These are phyloP conservation scores for Cryptococcus deneoformans DNA, from an alignment of 1,284 basidiomycete genomes.

Conservation along the genomic window DNA sequence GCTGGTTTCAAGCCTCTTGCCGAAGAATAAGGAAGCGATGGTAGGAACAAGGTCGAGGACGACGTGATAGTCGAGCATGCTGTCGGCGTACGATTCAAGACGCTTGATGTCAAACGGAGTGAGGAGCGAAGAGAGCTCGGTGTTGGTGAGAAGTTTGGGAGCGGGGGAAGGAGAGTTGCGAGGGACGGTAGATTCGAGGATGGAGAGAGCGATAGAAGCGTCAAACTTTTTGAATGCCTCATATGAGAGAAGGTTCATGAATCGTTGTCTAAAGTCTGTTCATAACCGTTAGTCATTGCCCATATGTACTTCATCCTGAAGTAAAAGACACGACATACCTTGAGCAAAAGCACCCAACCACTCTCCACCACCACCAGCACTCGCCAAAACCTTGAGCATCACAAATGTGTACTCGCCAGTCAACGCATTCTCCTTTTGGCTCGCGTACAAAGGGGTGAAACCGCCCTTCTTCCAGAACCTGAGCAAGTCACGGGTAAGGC, in stretches of 20 bases:
- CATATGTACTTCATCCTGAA: background rate
- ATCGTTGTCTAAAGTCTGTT: conserved; percentile 85
- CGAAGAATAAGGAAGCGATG: conserved; percentile 79
- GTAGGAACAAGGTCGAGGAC: conserved; percentile 87
- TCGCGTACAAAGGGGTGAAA: conserved; percentile 86
- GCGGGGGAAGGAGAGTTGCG: conserved; percentile 6
- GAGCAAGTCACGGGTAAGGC: conserved; percentile 82
- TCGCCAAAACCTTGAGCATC: conserved; percentile 79
- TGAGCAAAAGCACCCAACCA: conserved; percentile 91
- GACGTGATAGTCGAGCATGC: conserved; percentile 95
- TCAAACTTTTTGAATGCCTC: conserved; percentile 87
- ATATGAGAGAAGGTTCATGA: conserved; percentile 85
- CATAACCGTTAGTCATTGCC: background rate
- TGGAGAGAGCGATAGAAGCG: conserved; percentile 77
- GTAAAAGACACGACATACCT: conserved; percentile 55
- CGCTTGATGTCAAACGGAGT: conserved; percentile 96
- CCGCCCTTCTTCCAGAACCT: conserved; percentile 97
- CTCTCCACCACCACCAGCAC: conserved; percentile 56
- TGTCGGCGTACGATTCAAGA: conserved; percentile 92
- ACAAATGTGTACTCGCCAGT: conserved; percentile 97
- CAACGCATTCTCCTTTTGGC: conserved; percentile 90
- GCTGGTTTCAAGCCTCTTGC: conserved; percentile 64
- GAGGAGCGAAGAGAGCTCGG: conserved; percentile 70
- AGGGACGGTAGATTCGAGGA: conserved; percentile 71
- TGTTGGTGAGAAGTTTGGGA: conserved; percentile 54